Evolutionary conservation across 176 grass and related monocot genomes (phyloP).

Genomic region (Metroxylon sagu): DNA sequence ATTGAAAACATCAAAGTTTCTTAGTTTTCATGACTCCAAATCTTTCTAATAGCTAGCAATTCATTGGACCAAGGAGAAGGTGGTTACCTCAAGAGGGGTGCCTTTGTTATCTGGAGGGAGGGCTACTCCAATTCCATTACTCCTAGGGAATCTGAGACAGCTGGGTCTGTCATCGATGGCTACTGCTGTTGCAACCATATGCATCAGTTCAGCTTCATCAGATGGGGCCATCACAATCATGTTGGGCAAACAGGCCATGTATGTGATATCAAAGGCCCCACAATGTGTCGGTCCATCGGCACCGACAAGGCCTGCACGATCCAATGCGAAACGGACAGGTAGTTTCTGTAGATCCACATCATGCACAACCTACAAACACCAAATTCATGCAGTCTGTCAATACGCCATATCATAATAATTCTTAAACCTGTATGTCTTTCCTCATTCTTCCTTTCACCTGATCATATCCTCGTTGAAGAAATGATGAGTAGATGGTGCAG

Average conservation of each 20-base stretch:
- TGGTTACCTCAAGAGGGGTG: slow-evolving; percentile 36
- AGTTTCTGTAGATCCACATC: slow-evolving; percentile 88
- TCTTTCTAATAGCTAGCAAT: too few relatives aligned
- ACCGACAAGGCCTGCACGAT: slow-evolving; percentile 81
- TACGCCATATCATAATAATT: background rate
- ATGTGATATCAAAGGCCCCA: slow-evolving; percentile 82
- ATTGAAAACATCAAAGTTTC: background rate
- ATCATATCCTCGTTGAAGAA: slow-evolving; percentile 95
- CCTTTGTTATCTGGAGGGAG: slow-evolving; percentile 56
- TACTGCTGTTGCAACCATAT: slow-evolving; percentile 87
- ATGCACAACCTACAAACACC: slow-evolving; percentile 49
- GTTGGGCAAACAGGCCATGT: slow-evolving; percentile 94
- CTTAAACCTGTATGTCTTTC: background rate
- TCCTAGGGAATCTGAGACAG: slow-evolving; percentile 85
- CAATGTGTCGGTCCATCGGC: slow-evolving; percentile 92
- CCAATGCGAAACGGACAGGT: slow-evolving; percentile 75
- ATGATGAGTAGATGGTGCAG: slow-evolving; percentile 94
- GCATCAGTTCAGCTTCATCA: slow-evolving; percentile 86
- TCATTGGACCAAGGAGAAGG: too few relatives aligned
- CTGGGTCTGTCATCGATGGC: slow-evolving; percentile 78
- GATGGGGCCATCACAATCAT: slow-evolving; percentile 97
- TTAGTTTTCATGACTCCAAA: background rate
- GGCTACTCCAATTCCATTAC: slow-evolving; percentile 56
- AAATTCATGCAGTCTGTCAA: background rate
- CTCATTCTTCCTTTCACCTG: slow-evolving; percentile 26